phyloP scores from a whole-genome alignment of 345 rosid species.

The Gossypium stocksii region DNA sequence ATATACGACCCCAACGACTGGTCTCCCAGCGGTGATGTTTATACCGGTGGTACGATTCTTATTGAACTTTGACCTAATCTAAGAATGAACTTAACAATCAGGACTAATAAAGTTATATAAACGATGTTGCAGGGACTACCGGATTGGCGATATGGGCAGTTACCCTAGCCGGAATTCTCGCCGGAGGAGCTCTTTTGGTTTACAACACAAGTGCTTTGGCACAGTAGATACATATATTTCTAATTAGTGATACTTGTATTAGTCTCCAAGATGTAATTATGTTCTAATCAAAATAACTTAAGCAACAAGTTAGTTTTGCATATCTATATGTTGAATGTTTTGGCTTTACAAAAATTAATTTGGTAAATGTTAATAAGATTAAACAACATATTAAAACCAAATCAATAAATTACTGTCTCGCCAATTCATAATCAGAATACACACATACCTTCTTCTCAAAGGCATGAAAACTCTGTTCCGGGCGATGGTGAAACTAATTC shows the following conservation, averaged over 20 bases:
- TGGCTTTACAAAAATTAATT: background rate
- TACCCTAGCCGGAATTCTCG: constrained; percentile 69
- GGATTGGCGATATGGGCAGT: constrained; percentile 96
- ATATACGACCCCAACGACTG: constrained; percentile 63
- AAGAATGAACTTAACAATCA: background rate
- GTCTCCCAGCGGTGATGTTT: constrained; percentile 77
- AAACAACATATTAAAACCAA: background rate
- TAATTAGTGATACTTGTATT: background rate
- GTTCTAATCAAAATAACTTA: background rate
- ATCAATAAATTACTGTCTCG: background rate
- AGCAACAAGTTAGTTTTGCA: background rate
- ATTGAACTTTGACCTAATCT: background rate
- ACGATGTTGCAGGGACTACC: constrained; percentile 39
- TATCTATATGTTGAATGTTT: background rate
- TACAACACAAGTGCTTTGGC: constrained; percentile 96
- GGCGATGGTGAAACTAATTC: background rate
- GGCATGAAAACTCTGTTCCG: background rate
- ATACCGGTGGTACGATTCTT: constrained; percentile 54
- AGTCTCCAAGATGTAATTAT: constrained; percentile 1
- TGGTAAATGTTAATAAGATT: background rate
- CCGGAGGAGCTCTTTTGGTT: constrained; percentile 89
- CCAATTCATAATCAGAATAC: background rate
- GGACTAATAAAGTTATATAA: background rate
- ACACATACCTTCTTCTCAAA: background rate
- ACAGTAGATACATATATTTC: constrained; percentile 37